Evolutionary conservation across 306 rosid species (phyloP).

Genomic region (Morella rubra): DNA sequence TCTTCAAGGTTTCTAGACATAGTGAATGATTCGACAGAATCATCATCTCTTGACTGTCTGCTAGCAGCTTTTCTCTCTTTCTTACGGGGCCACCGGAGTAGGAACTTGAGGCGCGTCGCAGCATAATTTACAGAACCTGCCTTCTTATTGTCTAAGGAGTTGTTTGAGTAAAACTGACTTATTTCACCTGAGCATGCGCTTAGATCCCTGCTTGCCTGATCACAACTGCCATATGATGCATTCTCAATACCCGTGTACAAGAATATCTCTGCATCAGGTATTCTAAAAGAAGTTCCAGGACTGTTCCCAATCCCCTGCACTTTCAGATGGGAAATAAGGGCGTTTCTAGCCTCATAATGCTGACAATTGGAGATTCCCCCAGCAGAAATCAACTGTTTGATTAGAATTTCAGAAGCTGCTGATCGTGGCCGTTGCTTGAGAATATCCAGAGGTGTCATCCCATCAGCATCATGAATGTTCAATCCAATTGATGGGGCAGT

Average conservation of each 20-base stretch:
- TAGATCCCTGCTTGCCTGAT: slow-evolving; percentile 42
- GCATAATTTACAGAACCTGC: slow-evolving; percentile 40
- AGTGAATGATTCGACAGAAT: slow-evolving; percentile 42
- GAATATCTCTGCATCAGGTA: slow-evolving; percentile 91
- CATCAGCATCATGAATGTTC: slow-evolving; percentile 58
- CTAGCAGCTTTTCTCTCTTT: slow-evolving; percentile 42
- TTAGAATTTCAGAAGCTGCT: slow-evolving; percentile 66
- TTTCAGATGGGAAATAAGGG: slow-evolving; percentile 59
- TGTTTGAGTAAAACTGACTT: slow-evolving; percentile 38
- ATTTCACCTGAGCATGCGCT: slow-evolving; percentile 42
- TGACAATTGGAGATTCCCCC: slow-evolving; percentile 61
- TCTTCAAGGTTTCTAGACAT: slow-evolving; percentile 38
- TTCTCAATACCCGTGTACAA: slow-evolving; percentile 70
- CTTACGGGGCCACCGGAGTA: slow-evolving; percentile 60
- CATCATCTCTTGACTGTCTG: slow-evolving; percentile 41
- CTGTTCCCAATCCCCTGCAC: slow-evolving; percentile 61
- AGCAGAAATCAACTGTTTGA: slow-evolving; percentile 62
- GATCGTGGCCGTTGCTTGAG: slow-evolving; percentile 59
- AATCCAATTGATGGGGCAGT: slow-evolving; percentile 59
- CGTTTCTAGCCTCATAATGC: slow-evolving; percentile 46
- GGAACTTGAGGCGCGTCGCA: slow-evolving; percentile 55
- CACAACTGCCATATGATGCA: slow-evolving; percentile 46
- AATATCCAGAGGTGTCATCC: slow-evolving; percentile 81
- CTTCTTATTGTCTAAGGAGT: slow-evolving; percentile 45
- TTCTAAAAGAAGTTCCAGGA: slow-evolving; percentile 88